These are phyloP conservation scores for Kodamaea fungicola DNA, from an alignment of 1,139 yeast species.

Conservation along the genomic window DNA sequence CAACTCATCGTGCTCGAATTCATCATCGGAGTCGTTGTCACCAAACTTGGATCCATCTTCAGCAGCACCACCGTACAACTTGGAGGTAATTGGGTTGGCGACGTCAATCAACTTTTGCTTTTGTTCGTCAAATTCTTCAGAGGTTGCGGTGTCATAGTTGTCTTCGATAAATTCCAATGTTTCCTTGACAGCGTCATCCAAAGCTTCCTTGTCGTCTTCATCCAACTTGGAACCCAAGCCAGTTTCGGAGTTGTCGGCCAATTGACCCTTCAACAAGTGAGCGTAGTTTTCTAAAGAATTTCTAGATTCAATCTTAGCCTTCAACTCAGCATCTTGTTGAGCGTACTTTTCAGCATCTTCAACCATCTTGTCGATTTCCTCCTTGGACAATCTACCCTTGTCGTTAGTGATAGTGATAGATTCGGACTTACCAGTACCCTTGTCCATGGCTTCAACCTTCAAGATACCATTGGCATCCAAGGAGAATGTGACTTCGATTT, in stretches of 20 bases:
- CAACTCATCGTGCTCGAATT: slow-evolving; percentile 58
- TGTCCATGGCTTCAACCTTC: slow-evolving; percentile 45
- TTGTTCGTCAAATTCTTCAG: slow-evolving; percentile 93
- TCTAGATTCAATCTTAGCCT: slow-evolving; percentile 70
- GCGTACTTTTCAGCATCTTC: slow-evolving; percentile 92
- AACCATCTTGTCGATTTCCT: slow-evolving; percentile 91
- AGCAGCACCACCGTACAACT: slow-evolving; percentile 67
- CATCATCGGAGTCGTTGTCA: slow-evolving; percentile 62
- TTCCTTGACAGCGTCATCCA: slow-evolving; percentile 85
- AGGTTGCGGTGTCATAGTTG: slow-evolving; percentile 80
- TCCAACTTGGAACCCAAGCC: slow-evolving; percentile 75
- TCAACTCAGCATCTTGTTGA: slow-evolving; percentile 78
- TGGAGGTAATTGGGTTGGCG: slow-evolving; percentile 91
- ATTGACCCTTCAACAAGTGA: slow-evolving; percentile 49
- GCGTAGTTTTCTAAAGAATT: slow-evolving; percentile 50
- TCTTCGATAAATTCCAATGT: slow-evolving; percentile 87
- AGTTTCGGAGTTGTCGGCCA: slow-evolving; percentile 57
- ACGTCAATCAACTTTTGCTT: slow-evolving; percentile 78
- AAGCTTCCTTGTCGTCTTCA: slow-evolving; percentile 89
- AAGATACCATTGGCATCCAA: slow-evolving; percentile 49
- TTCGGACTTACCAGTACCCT: slow-evolving; percentile 69
- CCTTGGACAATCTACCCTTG: slow-evolving; percentile 93
- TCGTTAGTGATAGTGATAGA: slow-evolving; percentile 94
- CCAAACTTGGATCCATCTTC: slow-evolving; percentile 42
- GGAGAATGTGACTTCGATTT: slow-evolving; percentile 45